Evolutionary conservation across 345 rosid genomes (phyloP).

Genomic region (Populus pruinosa): DNA sequence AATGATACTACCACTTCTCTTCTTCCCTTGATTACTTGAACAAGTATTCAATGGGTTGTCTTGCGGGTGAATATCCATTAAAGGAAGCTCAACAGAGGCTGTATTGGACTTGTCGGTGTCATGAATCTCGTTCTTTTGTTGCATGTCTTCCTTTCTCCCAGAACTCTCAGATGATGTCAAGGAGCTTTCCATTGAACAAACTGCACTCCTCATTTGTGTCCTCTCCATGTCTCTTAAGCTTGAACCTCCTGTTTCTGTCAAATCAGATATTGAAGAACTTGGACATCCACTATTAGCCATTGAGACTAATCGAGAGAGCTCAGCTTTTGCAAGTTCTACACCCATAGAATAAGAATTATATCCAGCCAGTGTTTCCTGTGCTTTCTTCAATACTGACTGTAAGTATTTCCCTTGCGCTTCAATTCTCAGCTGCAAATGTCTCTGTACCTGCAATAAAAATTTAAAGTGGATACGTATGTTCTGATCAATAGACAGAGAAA

Average conservation of each 20-base stretch:
- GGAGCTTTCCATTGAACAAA: conserved; percentile 79
- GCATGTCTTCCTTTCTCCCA: conserved; percentile 42
- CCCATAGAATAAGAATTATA: conserved; percentile 57
- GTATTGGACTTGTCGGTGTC: conserved; percentile 17
- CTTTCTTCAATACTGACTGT: conserved; percentile 74
- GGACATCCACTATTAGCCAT: conserved; percentile 55
- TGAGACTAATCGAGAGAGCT: conserved; percentile 66
- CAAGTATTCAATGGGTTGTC: conserved; percentile 13
- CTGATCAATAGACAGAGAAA: conserved; percentile 3
- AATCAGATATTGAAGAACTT: conserved; percentile 60
- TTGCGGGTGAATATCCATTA: conserved; percentile 52
- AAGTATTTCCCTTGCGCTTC: conserved; percentile 97
- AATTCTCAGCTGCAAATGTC: conserved; percentile 85
- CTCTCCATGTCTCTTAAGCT: conserved; percentile 29
- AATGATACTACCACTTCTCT: conserved; percentile 39
- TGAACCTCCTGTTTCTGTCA: conserved; percentile 48
- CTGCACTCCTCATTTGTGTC: conserved; percentile 33
- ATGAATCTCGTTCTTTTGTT: conserved; percentile 20
- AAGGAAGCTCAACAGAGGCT: conserved; percentile 47
- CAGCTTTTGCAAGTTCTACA: conserved; percentile 61
- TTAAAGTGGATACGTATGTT: conserved; percentile 1
- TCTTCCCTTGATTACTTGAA: conserved; percentile 40
- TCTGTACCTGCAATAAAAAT: conserved; percentile 67
- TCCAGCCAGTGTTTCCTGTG: conserved; percentile 85
- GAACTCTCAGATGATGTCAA: conserved; percentile 81